Evolutionary conservation across 2,329 filamentous ascomycete genomes (phyloP).

Genomic region (Xylariaceae sp.): DNA sequence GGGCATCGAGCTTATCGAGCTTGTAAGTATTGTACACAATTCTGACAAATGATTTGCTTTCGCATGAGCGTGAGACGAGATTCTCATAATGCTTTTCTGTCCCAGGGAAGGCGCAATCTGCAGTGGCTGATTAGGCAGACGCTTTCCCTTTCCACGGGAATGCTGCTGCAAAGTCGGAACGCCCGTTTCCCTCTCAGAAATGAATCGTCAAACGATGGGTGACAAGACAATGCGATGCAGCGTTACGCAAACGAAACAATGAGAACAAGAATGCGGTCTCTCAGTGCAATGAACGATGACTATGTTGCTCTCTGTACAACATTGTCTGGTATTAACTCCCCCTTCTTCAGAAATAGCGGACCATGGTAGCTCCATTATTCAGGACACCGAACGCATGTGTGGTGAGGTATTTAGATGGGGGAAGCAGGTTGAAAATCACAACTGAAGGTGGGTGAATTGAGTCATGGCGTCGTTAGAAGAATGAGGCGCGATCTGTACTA

Average conservation of each 20-base stretch:
- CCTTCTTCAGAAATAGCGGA: neutral
- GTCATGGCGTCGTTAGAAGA: slow-evolving; percentile 38
- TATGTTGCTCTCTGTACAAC: slow-evolving; percentile 10
- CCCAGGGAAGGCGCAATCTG: neutral
- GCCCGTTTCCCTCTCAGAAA: too few species aligned
- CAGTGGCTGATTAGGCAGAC: neutral
- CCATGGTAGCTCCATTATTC: slow-evolving; percentile 1
- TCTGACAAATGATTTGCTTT: slow-evolving; percentile 11
- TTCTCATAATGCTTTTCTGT: neutral
- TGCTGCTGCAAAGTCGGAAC: too few species aligned
- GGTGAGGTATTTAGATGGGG: neutral
- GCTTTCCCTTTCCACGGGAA: neutral
- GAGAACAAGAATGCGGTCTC: neutral
- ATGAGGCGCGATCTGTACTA: neutral
- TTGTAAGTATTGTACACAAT: too few species aligned
- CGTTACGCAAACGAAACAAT: neutral
- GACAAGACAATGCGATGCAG: too few species aligned
- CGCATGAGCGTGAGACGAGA: neutral
- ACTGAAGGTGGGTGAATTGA: slow-evolving; percentile 21
- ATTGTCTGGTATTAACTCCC: slow-evolving; percentile 10
- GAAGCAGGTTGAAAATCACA: neutral
- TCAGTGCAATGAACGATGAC: neutral
- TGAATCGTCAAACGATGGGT: too few species aligned
- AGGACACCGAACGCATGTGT: slow-evolving; percentile 3
- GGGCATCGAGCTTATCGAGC: slow-evolving; percentile 3